Percentiles rank a stretch among this genome's conserved stretches.
phyloP scores from a whole-genome alignment of 1,284 basidiomycete genomes.

The Trichosporon faecale region DNA sequence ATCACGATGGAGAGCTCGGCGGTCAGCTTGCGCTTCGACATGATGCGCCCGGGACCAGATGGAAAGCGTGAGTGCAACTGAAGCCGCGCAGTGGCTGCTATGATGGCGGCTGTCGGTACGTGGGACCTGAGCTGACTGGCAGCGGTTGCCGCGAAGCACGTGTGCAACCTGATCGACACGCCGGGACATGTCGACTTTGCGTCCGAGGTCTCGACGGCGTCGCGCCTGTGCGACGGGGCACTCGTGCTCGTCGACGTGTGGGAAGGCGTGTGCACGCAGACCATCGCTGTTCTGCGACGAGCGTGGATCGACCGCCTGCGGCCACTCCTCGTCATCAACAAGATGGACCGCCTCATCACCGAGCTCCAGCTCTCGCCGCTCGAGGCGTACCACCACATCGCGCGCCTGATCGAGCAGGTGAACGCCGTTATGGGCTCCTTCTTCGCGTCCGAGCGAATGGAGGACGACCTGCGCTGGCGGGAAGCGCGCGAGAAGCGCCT shows the following conservation, averaged over 20 bases:
- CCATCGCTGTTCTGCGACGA: conserved; percentile 90
- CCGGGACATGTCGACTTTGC: conserved; percentile 99
- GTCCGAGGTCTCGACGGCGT: conserved; percentile 91
- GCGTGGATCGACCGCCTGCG: conserved; percentile 87
- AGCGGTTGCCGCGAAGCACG: conserved; percentile 42
- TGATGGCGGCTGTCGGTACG: not conserved
- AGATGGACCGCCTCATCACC: conserved; percentile 90
- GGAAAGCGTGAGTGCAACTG: conserved; percentile 25
- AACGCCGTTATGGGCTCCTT: conserved; percentile 98
- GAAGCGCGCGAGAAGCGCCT: conserved; percentile 84
- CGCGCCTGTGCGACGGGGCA: conserved; percentile 90
- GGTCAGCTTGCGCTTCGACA: conserved; percentile 73
- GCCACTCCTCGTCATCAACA: conserved; percentile 95
- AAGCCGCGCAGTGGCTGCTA: not conserved
- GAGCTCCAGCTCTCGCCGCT: conserved; percentile 87
- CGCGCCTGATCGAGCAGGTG: conserved; percentile 91
- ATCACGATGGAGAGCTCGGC: conserved; percentile 99
- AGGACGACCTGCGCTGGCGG: conserved; percentile 88
- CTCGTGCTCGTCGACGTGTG: conserved; percentile 96
- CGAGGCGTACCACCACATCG: conserved; percentile 92
- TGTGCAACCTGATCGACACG: conserved; percentile 89
- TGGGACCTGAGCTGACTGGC: not conserved
- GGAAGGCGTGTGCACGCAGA: conserved; percentile 99
- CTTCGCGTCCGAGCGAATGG: conserved; percentile 95
- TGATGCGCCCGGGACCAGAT: conserved; percentile 59